These are phyloP conservation scores for Alternaria triticimaculans DNA, from an alignment of 2,329 filamentous ascomycete genomes.

Conservation along the genomic window DNA sequence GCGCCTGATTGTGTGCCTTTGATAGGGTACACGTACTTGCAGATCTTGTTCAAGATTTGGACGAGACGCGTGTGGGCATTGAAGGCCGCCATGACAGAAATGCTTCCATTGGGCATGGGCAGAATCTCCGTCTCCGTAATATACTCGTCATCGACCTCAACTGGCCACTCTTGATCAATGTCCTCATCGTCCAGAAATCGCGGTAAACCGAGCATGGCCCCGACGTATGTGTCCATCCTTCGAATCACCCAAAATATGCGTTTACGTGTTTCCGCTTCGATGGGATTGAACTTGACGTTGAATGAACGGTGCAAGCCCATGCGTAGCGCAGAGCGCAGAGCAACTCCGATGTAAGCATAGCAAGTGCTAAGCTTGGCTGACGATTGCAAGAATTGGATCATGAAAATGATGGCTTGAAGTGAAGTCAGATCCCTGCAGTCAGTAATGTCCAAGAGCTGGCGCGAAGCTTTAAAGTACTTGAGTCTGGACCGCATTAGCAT, in stretches of 20 bases:
- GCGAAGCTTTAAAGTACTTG: conserved; percentile 57
- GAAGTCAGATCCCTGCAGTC: conserved; percentile 59
- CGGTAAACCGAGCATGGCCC: conserved; percentile 58
- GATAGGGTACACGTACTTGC: conserved; percentile 69
- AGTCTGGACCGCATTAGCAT: conserved; percentile 46
- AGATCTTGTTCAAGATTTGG: conserved; percentile 65
- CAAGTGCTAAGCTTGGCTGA: conserved; percentile 61
- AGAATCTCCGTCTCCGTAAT: conserved; percentile 57
- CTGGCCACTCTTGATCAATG: conserved; percentile 56
- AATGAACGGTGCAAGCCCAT: conserved; percentile 61
- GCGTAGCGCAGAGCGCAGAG: conserved; percentile 57
- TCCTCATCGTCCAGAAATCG: conserved; percentile 58
- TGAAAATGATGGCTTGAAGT: conserved; percentile 60
- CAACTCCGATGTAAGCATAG: conserved; percentile 61
- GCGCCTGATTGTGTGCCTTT: conserved; percentile 55
- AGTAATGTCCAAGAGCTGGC: conserved; percentile 60
- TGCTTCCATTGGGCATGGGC: conserved; percentile 62
- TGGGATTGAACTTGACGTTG: conserved; percentile 54
- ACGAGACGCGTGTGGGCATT: conserved; percentile 67
- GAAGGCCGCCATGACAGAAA: conserved; percentile 65
- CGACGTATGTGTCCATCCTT: conserved; percentile 61
- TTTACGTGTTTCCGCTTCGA: conserved; percentile 58
- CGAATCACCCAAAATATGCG: conserved; percentile 60
- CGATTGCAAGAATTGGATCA: conserved; percentile 61
- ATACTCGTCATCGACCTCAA: conserved; percentile 59